Evolutionary conservation across 208 protist species (phyloP), one percentile per base, ranked within the genome.

Genomic region (Leishmania aethiopica): DNA sequence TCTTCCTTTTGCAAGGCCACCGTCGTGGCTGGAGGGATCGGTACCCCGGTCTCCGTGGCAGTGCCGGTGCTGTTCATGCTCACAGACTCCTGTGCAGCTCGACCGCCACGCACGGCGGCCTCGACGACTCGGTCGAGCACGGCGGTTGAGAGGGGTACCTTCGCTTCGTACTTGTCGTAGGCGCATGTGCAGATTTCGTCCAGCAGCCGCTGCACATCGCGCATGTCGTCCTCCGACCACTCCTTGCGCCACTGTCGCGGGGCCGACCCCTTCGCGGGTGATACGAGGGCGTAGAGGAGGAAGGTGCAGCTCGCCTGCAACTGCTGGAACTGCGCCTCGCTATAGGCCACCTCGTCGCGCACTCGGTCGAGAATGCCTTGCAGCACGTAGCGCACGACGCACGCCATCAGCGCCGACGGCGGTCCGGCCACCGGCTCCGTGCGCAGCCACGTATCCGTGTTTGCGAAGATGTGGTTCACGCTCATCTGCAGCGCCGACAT

Each of bases 81-180:
- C 45, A n/a, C 64, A 42, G 78, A 37, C 32, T 66, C 47, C 81
- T 80, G 28, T 32, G 82, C 67, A n/a, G 83, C 73, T 42, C 79
- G 60, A 2, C 77, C 76, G 6, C 78, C 51, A 3, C 66, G 78
- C 74, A 88, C 75, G 42, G 79, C 85, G 0, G 81, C 86, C 51
- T 91, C 89, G 32, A 95, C 86, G 32, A 93, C 53, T 78, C 77
- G 86, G 55, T 97, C 92, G n/a, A 95, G 66, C 75, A 89, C 91
- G 17, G 84, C 84, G 42, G 88, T 83, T 15, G 88, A 79, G 32
- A 96, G 88, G 22, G 94, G 91, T 32, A 91, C 85, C 75, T 92
- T 92, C n/a, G 91, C 88, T 66, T 86, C 85, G 83, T 93, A 94
- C 37, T 86, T 86, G 69, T 95, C 94, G 78, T 97, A 96, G 17